Conservation (phyloP, 331 rosid genomes). For the Pyracantha coccinea region DNA sequence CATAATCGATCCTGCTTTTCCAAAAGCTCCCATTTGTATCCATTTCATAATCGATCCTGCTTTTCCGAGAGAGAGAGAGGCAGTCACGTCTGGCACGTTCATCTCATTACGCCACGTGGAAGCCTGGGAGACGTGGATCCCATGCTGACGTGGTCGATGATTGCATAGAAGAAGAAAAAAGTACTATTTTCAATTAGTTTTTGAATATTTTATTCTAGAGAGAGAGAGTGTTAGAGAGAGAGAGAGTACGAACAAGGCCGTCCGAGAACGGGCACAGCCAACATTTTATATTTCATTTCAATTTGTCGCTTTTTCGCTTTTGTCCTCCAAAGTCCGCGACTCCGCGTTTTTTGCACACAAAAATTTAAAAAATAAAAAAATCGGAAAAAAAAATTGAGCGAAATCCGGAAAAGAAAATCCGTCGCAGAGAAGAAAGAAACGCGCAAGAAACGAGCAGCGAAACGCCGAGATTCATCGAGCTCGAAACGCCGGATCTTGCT, state of each 20-base stretch:
- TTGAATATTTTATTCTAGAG: not conserved
- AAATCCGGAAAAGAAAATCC: not conserved
- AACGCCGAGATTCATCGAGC: constrained; percentile 5
- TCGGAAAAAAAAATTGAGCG: not conserved
- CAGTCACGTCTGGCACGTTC: constrained; percentile 46
- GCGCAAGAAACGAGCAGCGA: constrained; percentile 7
- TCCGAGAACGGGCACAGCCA: constrained; percentile 28
- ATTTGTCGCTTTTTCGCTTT: not conserved
- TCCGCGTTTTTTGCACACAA: constrained; percentile 6
- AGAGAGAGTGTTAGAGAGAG: constrained; percentile 4
- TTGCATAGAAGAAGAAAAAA: too few species aligned
- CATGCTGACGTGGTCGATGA: constrained; percentile 54
- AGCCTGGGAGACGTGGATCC: constrained; percentile 37
- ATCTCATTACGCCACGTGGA: constrained; percentile 60
- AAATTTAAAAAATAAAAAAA: not conserved
- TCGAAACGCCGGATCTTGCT: constrained; percentile 38
- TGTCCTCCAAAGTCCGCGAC: constrained; percentile 1
- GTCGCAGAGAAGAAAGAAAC: not conserved
- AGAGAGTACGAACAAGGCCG: constrained; percentile 36
- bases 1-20: not conserved
- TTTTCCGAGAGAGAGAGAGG: constrained; percentile 23
- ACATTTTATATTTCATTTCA: not conserved
- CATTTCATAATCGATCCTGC: too few species aligned
- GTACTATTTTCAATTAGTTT: not conserved
- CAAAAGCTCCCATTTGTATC: not conserved